Conservation (phyloP, 352 stramenopile genomes). For the Phytophthora pluvialis region DNA sequence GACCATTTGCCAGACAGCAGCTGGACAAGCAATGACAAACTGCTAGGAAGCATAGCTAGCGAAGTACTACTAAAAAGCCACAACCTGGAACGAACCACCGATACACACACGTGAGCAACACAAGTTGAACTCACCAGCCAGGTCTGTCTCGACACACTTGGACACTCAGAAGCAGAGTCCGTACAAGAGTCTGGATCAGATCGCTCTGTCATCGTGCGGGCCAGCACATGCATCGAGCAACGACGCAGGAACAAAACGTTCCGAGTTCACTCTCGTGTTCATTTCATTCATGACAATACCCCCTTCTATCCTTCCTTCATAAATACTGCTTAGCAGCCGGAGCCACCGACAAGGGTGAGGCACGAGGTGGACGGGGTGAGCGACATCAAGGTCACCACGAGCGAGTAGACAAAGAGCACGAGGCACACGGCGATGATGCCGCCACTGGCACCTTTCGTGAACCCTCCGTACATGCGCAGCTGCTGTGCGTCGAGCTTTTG, state of each 20-base stretch:
- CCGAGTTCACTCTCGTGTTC: constrained; percentile 6
- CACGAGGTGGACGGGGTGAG: constrained; percentile 45
- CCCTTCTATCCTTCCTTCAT: constrained; percentile 20
- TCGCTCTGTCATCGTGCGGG: background rate
- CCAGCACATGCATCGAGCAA: constrained; percentile 6
- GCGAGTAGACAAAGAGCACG: constrained; percentile 44
- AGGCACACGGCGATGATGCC: constrained; percentile 40
- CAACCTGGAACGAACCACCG: constrained; percentile 8
- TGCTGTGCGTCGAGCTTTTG: constrained; percentile 81
- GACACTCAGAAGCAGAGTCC: too few species aligned
- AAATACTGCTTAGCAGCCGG: constrained; percentile 45
- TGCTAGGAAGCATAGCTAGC: too few species aligned
- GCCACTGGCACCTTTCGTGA: constrained; percentile 48
- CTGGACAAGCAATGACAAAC: background rate
- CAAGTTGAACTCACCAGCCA: too few species aligned
- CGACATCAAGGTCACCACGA: constrained; percentile 48
- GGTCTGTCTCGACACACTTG: background rate
- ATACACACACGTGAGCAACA: constrained; percentile 1
- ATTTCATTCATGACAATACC: constrained; percentile 14
- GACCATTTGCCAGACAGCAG: background rate
- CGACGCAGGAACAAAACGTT: constrained; percentile 8
- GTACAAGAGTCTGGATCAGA: constrained; percentile 6
- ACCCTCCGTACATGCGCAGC: constrained; percentile 71
- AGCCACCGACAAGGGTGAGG: constrained; percentile 41
- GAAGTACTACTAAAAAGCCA: background rate